A percentile compares a stretch with the other conserved stretches of the same genome.
Conservation (phyloP, 768 basidiomycete genomes). For the Lactifluus pinguis region DNA sequence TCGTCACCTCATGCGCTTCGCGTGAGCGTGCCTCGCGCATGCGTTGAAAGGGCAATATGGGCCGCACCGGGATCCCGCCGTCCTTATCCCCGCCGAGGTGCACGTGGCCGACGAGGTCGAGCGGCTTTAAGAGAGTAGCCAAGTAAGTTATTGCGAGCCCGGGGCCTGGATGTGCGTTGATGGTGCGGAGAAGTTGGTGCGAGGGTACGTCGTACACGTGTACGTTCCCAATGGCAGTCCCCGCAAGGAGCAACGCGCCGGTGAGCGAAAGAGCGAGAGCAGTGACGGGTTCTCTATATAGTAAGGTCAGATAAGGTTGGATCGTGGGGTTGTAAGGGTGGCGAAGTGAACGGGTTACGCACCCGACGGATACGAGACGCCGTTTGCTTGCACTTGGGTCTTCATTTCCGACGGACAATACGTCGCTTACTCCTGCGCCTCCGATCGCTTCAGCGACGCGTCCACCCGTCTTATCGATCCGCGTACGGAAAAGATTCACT, state of each 20-base stretch:
- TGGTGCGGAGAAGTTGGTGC: conserved; percentile 79
- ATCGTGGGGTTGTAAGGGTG: background rate
- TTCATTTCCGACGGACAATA: conserved; percentile 59
- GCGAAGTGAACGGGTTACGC: conserved; percentile 21
- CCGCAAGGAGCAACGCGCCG: conserved; percentile 69
- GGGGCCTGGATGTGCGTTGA: conserved; percentile 59
- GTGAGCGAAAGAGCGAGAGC: conserved; percentile 70
- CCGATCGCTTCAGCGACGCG: conserved; percentile 60
- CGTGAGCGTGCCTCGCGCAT: conserved; percentile 59
- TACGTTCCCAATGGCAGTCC: conserved; percentile 64
- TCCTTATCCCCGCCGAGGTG: conserved; percentile 36
- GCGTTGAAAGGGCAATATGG: conserved; percentile 63
- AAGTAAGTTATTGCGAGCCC: conserved; percentile 54
- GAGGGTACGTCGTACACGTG: conserved; percentile 84
- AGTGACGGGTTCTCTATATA: conserved; percentile 61
- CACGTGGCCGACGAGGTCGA: conserved; percentile 78
- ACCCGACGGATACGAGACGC: conserved; percentile 68
- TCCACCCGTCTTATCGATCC: conserved; percentile 43
- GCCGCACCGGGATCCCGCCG: conserved; percentile 56
- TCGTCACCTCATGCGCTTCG: conserved; percentile 61
- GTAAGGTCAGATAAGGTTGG: background rate
- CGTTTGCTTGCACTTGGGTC: conserved; percentile 38
- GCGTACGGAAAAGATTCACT: conserved; percentile 66
- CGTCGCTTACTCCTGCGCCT: conserved; percentile 59
- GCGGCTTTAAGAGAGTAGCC: conserved; percentile 73